A percentile compares a stretch with the other conserved stretches of the same genome.
Conservation (phyloP, 495 filamentous ascomycete genomes). For the Penicillium desertorum region DNA sequence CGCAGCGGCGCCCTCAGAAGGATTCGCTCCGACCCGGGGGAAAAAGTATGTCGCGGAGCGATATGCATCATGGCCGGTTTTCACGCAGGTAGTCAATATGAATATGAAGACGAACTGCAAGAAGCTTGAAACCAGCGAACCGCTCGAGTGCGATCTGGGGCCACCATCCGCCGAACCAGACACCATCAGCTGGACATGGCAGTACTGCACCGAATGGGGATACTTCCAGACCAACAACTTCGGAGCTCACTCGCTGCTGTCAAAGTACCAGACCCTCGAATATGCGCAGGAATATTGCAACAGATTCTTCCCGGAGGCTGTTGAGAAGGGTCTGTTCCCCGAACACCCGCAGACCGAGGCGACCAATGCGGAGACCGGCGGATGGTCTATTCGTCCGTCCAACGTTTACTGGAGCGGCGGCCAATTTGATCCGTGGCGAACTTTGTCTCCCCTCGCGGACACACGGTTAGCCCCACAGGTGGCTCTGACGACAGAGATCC, state of each 20-base stretch:
- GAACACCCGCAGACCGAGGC: conserved; percentile 33
- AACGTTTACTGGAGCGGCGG: conserved; percentile 56
- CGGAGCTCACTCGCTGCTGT: conserved; percentile 49
- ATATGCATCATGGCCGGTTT: conserved; percentile 48
- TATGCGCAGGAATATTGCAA: conserved; percentile 54
- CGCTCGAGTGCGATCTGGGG: conserved; percentile 42
- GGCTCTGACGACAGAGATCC: conserved; percentile 40
- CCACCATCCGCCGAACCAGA: conserved; percentile 35
- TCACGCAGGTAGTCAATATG: conserved; percentile 44
- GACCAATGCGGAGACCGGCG: conserved; percentile 50
- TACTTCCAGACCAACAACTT: conserved; percentile 56
- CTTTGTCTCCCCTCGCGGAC: conserved; percentile 50
- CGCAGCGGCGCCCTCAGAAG: conserved; percentile 28
- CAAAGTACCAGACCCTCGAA: conserved; percentile 50
- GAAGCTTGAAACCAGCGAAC: conserved; percentile 29
- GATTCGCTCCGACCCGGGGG: conserved; percentile 43
- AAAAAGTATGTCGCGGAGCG: conserved; percentile 44
- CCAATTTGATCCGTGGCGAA: conserved; percentile 60
- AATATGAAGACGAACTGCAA: conserved; percentile 44
- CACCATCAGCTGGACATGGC: conserved; percentile 57
- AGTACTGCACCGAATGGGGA: conserved; percentile 61
- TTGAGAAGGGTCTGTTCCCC: conserved; percentile 46
- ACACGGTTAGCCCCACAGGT: conserved; percentile 38
- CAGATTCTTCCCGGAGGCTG: conserved; percentile 51
- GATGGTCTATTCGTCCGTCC: conserved; percentile 59